Base-by-base conservation (phyloP, 1,284 basidiomycete genomes). In the Golubevia sp. region DNA sequence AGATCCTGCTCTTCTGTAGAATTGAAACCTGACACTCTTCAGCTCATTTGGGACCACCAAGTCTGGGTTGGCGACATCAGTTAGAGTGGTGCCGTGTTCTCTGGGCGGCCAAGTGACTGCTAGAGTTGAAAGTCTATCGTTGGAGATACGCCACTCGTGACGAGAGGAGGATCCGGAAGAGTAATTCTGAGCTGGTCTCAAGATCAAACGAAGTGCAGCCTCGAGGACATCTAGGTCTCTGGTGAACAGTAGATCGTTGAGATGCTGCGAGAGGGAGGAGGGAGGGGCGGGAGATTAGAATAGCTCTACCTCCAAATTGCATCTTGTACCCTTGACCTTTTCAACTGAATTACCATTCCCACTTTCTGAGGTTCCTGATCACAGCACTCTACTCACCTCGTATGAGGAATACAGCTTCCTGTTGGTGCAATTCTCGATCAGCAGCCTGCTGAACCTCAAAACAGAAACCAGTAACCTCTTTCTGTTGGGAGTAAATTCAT, bases 371-470 rank as follows among this genome's bases (percentile, higher is more conserved):
- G n/a, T n/a, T n/a, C n/a, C n/a, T n/a, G n/a, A n/a, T n/a, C n/a
- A n/a, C n/a, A n/a, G n/a, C n/a, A n/a, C n/a, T n/a, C n/a, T 30
- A 80, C 93, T 85, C 85, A 97, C 95, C 84, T 99, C 97, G 84
- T 97, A 99, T 2, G 94, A 97, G 66, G 90, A 91, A 85, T 92
- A 99, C 64, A 95, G 91, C 87, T 98, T 99, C 79, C 97, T 88
- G 83, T 97, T 99, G 55, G 96, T 99, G 64, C 95, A 97, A 84
- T 98, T 98, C 86, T 99, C 97, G 77, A 99, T 86, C 58, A 99
- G 86, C 53, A 99, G 86, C 60, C 92, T 88, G 84, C 94, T 90
- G 74, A 99, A 96, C 71, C 90, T 88, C 63, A 99, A 88, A 68
- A 99, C 91, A 79, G 92, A 90, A 67, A 91, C 89, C 15, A 97